These are phyloP conservation scores for Xylaria digitata DNA, from an alignment of 2,329 filamentous ascomycete genomes.

Conservation along the genomic window DNA sequence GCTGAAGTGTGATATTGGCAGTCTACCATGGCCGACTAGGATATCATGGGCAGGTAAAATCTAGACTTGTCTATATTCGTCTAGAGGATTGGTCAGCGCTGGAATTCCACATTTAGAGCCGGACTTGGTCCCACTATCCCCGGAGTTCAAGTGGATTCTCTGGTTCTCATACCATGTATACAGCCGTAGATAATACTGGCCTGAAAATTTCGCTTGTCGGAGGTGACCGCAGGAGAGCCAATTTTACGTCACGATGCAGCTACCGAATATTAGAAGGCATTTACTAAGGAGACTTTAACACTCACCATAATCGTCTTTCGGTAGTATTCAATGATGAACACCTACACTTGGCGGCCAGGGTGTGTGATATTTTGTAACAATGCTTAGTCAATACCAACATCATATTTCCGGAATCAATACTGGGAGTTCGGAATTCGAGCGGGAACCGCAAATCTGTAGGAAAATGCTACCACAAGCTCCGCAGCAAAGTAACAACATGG, in stretches of 20 bases:
- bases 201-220: neutral
- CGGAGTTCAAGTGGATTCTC: constrained; percentile 37
- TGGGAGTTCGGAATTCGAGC: constrained; percentile 18
- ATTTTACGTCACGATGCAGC: neutral
- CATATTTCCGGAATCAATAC: too few relatives aligned
- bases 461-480: neutral
- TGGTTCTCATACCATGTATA: too few relatives aligned
- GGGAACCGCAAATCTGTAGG: neutral
- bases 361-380: neutral
- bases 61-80: too few relatives aligned
- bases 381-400: neutral
- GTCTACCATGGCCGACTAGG: too few relatives aligned
- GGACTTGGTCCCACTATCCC: constrained; percentile 14
- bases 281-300: neutral
- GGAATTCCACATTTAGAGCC: constrained; percentile 27
- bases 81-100: constrained; percentile 30
- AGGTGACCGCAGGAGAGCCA: neutral
- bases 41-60: too few relatives aligned
- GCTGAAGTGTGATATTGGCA: neutral
- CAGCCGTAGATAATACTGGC: too few relatives aligned
- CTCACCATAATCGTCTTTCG: neutral
- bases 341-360: neutral
- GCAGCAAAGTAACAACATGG: neutral
- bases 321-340: neutral
- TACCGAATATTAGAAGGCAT: neutral